These are phyloP conservation scores for Tylopilus intermedius DNA, from an alignment of 768 basidiomycete species.

Conservation along the genomic window DNA sequence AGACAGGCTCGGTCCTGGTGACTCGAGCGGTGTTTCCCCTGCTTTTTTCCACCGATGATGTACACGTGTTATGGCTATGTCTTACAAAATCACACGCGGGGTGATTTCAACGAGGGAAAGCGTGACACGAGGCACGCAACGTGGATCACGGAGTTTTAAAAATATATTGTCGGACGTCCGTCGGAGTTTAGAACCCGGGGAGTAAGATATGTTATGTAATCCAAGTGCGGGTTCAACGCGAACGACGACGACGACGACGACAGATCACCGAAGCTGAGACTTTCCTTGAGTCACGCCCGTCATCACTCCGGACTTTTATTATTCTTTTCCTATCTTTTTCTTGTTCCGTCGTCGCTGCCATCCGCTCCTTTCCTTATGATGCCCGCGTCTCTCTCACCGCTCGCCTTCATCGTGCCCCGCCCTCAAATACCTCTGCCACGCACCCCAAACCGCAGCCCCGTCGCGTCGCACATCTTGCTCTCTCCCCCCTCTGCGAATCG, in stretches of 20 bases:
- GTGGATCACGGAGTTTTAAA: conserved; percentile 19
- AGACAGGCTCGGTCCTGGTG: conserved; percentile 11
- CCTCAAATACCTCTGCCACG: conserved; percentile 42
- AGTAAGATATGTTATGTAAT: conserved; percentile 25
- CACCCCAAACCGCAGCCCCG: conserved; percentile 58
- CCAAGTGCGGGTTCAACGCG: conserved; percentile 5
- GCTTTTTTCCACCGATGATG: conserved; percentile 6
- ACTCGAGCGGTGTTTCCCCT: neutral
- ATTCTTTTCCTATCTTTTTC: conserved; percentile 4
- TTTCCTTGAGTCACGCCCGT: conserved; percentile 16
- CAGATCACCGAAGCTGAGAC: conserved; percentile 16
- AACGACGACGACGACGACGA: conserved; percentile 31
- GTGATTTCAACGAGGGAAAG: conserved; percentile 24
- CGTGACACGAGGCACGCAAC: conserved; percentile 17
- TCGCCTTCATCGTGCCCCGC: conserved; percentile 61
- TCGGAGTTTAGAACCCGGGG: conserved; percentile 19
- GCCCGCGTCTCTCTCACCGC: conserved; percentile 45
- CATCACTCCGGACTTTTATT: conserved; percentile 18
- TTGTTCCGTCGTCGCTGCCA: conserved; percentile 36
- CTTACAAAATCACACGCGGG: conserved; percentile 2
- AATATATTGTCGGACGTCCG: conserved; percentile 2
- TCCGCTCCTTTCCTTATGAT: conserved; percentile 41
- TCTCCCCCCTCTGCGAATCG: conserved; percentile 37
- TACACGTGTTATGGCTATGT: conserved; percentile 19
- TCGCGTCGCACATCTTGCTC: conserved; percentile 50